Evolutionary conservation across 352 stramenopile species (phyloP).

Genomic region (Pythium oligandrum): DNA sequence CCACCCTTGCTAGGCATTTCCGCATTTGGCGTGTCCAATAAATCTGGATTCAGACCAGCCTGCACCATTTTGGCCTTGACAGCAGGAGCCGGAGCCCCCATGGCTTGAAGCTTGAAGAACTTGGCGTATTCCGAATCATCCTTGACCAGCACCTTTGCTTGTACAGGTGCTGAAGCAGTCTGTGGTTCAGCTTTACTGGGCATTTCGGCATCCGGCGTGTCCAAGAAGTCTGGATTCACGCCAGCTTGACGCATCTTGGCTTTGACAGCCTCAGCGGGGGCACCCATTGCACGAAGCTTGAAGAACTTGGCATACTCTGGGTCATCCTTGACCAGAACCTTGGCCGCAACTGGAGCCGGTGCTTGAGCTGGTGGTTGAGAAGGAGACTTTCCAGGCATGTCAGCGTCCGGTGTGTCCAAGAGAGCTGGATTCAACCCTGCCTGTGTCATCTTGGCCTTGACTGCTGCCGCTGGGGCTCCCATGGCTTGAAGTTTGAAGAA

Average conservation of each 20-base stretch:
- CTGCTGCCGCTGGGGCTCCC: conserved; percentile 44
- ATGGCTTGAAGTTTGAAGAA: conserved; percentile 66
- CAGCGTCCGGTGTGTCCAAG: conserved; percentile 24
- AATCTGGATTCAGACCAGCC: conserved; percentile 44
- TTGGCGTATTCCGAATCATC: conserved; percentile 57
- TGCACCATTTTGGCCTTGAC: conserved; percentile 63
- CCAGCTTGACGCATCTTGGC: conserved; percentile 54
- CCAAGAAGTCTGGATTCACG: conserved; percentile 50
- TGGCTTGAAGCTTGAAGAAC: conserved; percentile 67
- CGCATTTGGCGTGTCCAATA: conserved; percentile 29
- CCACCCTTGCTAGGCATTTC: not conserved
- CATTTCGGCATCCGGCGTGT: conserved; percentile 57
- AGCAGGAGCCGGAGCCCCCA: conserved; percentile 40
- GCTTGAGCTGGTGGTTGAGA: not conserved
- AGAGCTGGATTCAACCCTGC: conserved; percentile 52
- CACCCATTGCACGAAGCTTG: conserved; percentile 60
- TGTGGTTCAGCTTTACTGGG: conserved; percentile 10
- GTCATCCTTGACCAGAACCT: conserved; percentile 55
- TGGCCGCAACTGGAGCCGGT: conserved; percentile 6
- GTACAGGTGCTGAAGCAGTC: too few species aligned
- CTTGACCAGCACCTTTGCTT: conserved; percentile 47
- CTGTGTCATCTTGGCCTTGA: conserved; percentile 68
- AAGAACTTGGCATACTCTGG: conserved; percentile 67
- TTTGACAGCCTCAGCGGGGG: conserved; percentile 46
- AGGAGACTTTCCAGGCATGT: not conserved